Conservation (phyloP, 345 rosid species). For the Eutrema yunnanense region DNA sequence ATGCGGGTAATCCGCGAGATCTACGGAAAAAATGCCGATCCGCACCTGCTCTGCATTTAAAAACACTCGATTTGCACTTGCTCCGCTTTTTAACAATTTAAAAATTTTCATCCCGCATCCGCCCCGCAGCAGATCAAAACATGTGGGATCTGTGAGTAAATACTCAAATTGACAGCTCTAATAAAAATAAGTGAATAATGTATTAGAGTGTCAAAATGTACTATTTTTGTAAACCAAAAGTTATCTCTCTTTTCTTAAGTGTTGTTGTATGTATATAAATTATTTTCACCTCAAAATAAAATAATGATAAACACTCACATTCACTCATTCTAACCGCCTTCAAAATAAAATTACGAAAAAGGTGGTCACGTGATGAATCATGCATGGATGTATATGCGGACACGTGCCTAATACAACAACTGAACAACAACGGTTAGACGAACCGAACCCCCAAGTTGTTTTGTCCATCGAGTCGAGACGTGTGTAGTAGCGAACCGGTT, state of each 20-base stretch:
- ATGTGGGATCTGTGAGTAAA: accelerated
- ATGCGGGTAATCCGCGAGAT: no score
- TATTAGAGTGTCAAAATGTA: no score
- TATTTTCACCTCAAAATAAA: neutral
- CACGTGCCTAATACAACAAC: neutral
- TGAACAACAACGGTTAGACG: neutral
- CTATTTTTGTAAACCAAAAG: no score
- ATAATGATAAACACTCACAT: neutral
- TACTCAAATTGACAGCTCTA: no score
- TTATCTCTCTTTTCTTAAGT: no score
- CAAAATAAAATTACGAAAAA: neutral
- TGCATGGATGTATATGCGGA: neutral
- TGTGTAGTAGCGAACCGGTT: neutral
- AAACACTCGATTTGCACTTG: no score
- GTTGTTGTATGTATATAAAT: neutral
- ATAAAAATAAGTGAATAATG: no score
- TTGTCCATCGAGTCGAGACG: neutral
- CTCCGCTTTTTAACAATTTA: no score
- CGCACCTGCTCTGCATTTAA: no score
- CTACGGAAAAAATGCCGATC: no score
- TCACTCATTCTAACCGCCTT: neutral
- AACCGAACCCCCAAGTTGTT: neutral
- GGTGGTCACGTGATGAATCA: neutral
- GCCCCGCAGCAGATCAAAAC: no score
- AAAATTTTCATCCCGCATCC: no score